Evolutionary conservation across 148 eudicot genomes (phyloP).

Genomic region (Rhododendron williamsianum): DNA sequence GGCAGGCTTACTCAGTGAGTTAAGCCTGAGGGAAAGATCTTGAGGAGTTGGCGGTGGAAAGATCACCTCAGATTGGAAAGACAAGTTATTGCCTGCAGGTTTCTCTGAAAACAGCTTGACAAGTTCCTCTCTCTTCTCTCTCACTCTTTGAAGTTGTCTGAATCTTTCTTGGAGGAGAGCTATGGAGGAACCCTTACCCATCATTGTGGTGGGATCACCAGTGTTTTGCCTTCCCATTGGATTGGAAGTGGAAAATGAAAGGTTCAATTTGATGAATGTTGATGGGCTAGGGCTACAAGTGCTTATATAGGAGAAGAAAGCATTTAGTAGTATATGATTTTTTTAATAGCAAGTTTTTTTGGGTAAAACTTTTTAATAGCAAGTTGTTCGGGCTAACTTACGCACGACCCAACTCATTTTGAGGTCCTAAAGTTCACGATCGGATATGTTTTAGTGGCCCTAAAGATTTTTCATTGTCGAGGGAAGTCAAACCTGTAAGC

Average conservation of each 20-base stretch:
- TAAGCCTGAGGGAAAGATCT: slow-evolving; percentile 4
- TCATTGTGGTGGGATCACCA: slow-evolving; percentile 2
- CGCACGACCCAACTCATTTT: background rate
- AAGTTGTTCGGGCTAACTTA: background rate
- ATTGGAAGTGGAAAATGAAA: background rate
- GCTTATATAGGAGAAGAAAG: background rate
- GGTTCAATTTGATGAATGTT: background rate
- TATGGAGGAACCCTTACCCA: background rate
- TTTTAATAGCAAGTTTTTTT: background rate
- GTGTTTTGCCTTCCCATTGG: background rate
- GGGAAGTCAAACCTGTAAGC: too few relatives aligned
- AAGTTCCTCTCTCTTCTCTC: slow-evolving; percentile 10
- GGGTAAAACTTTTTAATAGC: background rate
- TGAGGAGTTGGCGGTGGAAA: slow-evolving; percentile 8
- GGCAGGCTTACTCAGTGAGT: background rate
- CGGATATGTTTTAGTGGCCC: background rate
- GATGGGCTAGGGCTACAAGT: background rate
- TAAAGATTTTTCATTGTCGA: background rate
- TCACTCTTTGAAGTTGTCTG: slow-evolving; percentile 1
- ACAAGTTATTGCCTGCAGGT: background rate
- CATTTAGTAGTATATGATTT: background rate
- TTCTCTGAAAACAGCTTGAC: slow-evolving; percentile 5
- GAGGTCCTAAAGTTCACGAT: background rate
- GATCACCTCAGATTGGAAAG: slow-evolving; percentile 2
- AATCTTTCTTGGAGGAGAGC: slow-evolving; percentile 14